phyloP scores from a whole-genome alignment of 495 filamentous ascomycete species.

The Cryomyces antarcticus region DNA sequence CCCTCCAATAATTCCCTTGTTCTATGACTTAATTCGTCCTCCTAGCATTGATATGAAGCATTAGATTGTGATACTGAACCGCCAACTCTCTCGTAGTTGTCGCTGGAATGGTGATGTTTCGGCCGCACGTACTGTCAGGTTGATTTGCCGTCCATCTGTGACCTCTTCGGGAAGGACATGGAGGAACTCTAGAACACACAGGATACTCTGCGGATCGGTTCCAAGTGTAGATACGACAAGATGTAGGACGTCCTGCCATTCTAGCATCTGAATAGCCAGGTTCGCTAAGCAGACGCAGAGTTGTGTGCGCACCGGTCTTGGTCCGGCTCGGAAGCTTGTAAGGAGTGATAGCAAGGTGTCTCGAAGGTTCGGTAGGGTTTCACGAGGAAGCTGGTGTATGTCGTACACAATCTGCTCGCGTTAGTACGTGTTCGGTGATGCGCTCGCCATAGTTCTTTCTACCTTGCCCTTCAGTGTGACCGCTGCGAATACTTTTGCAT shows the following conservation, averaged over 20 bases:
- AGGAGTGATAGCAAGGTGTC: conserved; percentile 66
- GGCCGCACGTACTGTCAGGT: conserved; percentile 77
- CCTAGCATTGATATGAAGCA: conserved; percentile 34
- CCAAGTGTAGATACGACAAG: conserved; percentile 63
- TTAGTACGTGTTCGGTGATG: not conserved
- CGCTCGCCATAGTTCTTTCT: conserved; percentile 6
- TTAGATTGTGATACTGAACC: conserved; percentile 31
- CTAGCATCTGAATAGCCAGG: conserved; percentile 84
- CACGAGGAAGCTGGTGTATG: conserved; percentile 62
- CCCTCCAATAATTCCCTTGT: conserved; percentile 75
- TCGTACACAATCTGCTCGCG: conserved; percentile 48
- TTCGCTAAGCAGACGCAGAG: conserved; percentile 87
- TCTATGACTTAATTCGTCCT: conserved; percentile 70
- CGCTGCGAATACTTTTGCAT: conserved; percentile 86
- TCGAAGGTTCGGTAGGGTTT: conserved; percentile 53
- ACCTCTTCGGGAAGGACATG: conserved; percentile 96
- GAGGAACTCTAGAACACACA: conserved; percentile 85
- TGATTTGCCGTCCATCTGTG: conserved; percentile 96
- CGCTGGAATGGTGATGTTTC: conserved; percentile 27
- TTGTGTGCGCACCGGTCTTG: conserved; percentile 81
- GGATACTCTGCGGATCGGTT: conserved; percentile 48
- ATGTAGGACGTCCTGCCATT: conserved; percentile 85
- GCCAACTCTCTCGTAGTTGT: conserved; percentile 22
- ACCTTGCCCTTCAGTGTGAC: conserved; percentile 98
- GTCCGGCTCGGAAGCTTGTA: conserved; percentile 55